Conservation (phyloP, 176 grass and related monocot genomes). For the Luzula sylvatica region DNA sequence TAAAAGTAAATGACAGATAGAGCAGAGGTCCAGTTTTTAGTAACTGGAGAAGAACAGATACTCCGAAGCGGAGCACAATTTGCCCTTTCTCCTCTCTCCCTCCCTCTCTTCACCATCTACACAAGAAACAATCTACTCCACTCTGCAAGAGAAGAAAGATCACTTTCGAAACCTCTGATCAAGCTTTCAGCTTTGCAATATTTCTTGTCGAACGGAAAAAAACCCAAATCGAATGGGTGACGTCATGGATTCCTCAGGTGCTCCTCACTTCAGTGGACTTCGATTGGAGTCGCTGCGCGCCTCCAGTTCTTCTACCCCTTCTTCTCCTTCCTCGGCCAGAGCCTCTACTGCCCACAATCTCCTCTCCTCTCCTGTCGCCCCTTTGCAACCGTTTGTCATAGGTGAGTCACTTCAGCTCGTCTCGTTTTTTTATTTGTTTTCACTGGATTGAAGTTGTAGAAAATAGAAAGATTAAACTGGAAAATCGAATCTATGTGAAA, state of each 20-base stretch:
- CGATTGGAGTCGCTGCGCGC: constrained; percentile 59
- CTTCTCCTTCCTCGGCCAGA: constrained; percentile 56
- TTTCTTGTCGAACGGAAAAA: background rate
- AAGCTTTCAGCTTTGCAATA: background rate
- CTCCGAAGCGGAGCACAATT: background rate
- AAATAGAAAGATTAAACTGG: too few species aligned
- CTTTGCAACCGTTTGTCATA: constrained; percentile 73
- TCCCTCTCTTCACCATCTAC: background rate
- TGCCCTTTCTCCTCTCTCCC: background rate
- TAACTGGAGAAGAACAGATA: background rate
- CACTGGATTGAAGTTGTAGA: background rate
- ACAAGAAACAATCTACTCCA: too few species aligned
- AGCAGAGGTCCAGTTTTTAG: too few species aligned
- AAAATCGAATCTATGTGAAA: too few species aligned
- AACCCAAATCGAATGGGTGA: constrained; percentile 61
- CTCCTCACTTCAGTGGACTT: constrained; percentile 91
- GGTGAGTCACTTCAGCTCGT: constrained; percentile 22
- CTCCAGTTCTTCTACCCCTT: constrained; percentile 40
- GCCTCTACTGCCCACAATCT: constrained; percentile 12
- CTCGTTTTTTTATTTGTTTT: background rate
- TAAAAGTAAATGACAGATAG: too few species aligned
- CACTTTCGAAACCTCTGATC: constrained; percentile 9
- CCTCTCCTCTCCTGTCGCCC: constrained; percentile 7
- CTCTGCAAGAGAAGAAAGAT: background rate
- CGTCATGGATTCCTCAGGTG: constrained; percentile 62